A percentile compares a stretch with the other conserved stretches of the same genome.
Evolutionary conservation across 2,329 filamentous ascomycete species (phyloP).

Genomic region (Pseudopithomyces chartarum): DNA sequence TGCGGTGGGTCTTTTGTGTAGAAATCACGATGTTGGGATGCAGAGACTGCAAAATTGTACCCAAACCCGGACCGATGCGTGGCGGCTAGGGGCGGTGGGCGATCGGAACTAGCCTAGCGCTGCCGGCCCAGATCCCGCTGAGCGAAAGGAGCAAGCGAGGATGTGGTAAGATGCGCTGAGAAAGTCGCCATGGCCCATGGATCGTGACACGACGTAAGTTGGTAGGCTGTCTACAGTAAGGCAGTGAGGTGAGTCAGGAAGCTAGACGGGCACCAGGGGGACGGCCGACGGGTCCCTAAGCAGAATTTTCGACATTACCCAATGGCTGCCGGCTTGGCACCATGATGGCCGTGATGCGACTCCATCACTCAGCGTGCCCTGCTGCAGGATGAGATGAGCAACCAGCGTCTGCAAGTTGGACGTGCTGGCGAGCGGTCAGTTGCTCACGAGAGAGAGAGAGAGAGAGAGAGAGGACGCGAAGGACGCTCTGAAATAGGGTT

Average conservation of each 20-base stretch:
- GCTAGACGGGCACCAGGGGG: conserved; percentile 14
- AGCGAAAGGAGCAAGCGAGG: conserved; percentile 26
- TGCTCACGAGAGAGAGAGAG: background rate
- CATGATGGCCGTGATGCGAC: conserved; percentile 13
- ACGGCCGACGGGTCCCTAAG: conserved; percentile 19
- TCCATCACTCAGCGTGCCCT: conserved; percentile 11
- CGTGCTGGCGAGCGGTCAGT: background rate
- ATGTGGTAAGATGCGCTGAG: conserved; percentile 26
- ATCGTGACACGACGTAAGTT: background rate
- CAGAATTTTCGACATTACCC: conserved; percentile 38
- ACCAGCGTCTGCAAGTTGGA: conserved; percentile 7
- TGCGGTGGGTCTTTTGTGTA: background rate
- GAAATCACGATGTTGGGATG: conserved; percentile 14
- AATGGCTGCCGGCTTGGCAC: conserved; percentile 35
- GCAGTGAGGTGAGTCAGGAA: conserved; percentile 29
- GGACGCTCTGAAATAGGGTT: conserved; percentile 10
- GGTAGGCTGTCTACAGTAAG: conserved; percentile 12
- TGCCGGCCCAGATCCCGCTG: background rate
- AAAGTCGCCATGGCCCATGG: background rate
- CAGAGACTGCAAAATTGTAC: conserved; percentile 24
- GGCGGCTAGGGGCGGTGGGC: conserved; percentile 3
- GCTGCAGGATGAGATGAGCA: conserved; percentile 25
- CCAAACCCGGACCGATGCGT: conserved; percentile 18
- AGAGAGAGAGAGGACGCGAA: conserved; percentile 12
- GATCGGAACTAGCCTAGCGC: conserved; percentile 12